Base-by-base conservation (phyloP, 306 rosid genomes). In the Ochetophila trinervis region DNA sequence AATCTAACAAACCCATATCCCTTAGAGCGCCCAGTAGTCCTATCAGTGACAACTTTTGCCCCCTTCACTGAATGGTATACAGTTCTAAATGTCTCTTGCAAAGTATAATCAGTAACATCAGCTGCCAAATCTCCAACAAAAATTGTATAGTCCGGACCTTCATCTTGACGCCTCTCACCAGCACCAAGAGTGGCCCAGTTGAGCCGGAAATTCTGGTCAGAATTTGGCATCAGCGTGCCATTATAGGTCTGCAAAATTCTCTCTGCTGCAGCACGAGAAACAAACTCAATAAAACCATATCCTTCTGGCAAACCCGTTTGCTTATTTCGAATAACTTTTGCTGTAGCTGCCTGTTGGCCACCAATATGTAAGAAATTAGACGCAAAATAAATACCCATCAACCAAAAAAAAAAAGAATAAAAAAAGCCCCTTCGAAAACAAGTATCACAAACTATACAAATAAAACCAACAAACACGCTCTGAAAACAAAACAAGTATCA, bases 151-250 rank as follows among this genome's bases (percentile, higher is more conserved):
- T 86, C 88, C 0, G 80, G 86, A 53, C 84, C 83, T 18, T 86
- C 91, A 19, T 86, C 91, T 65, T 83, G 91, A 8, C 88, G 91
- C 73, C 82, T 75, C 82, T 86, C 91, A 0, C 91, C 91, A 32
- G 91, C 84, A 67, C 88, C 85, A 53, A 83, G 82, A 7, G 86
- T 83, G 5, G 91, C 91, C 91, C 91, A 86, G 66, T 86, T 86
- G 57, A 86, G 69, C 61, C 88, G 74, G 66, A 83, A 86, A 73
- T 75, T 86, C 67, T 86, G 91, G 21, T 79, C 85, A 0, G 82
- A 72, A 61, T 61, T 78, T 32, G 91, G 91, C 88, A 86, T 86
- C 20, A 72, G 20, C 1, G 84, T 35, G 0, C 91, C 91, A 52
- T 86, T 86, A 54, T 20, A 86, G 0, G 76, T 53, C 57, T 78